Evolutionary conservation across 371 early-diverging fungal genomes (phyloP), one percentile per base, ranked within the genome.

Genomic region (Mortierella sp.): DNA sequence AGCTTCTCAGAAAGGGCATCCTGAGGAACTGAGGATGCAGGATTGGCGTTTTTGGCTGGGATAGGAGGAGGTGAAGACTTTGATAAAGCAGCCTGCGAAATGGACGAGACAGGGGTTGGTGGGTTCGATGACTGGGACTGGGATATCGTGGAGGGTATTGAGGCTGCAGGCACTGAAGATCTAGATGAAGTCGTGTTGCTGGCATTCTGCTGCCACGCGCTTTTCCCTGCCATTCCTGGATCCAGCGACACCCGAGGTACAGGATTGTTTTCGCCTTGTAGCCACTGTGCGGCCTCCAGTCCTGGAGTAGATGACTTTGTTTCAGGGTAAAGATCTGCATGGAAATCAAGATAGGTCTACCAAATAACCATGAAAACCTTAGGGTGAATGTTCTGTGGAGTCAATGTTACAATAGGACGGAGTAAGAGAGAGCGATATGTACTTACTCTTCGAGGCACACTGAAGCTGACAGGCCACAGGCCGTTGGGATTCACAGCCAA

Each of bases 261-360:
- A 2, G 43, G 52, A 0, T 52, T 80, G 41, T 79, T 87, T 52
- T 84, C 83, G 2, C 89, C 85, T 1, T 67, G 72, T 19, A 89
- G 51, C 93, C 93, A 94, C 44, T 86, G 85, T 3, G 62, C 70
- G 6, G 82, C 82, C 0, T 84, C 67, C 41, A 90, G 60, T 2
- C 86, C 82, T 3, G 91, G 82, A 2, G 65, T 72, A 12, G 69
- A 63, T 7, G 87, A 87, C 19, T 82, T 82, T 10, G 94, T 92
- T 17, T 92, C 90, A 17, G 94, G 94, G 60, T 88, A 95, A 9
- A 95, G 68, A 40, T 93, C 93, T 14, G 81, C 71, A 56, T 92
- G 92, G 61, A 93, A 94, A 52, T 94, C 95, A 13, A 90, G 77
- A 57, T 91, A 88, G 37, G 85, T 82, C 81, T 90, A 57, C 1